phyloP scores from a whole-genome alignment of 768 basidiomycete species.

The Rhodotorula kratochvilovae region DNA sequence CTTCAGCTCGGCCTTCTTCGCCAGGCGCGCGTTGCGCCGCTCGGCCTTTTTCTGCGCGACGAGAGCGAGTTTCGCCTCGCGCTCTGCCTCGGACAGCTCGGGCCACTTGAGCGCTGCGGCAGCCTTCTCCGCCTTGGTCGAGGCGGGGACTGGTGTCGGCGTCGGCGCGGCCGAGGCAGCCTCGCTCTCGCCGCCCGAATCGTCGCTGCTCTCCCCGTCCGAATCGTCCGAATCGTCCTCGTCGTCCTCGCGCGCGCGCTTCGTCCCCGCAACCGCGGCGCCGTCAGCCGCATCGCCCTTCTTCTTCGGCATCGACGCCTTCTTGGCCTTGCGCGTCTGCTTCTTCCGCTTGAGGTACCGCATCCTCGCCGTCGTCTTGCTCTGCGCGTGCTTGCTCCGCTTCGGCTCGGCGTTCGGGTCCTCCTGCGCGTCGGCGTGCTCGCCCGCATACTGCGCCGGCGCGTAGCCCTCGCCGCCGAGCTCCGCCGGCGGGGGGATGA shows the following conservation, averaged over 20 bases:
- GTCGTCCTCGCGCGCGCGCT: slow-evolving; percentile 41
- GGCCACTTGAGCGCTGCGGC: slow-evolving; percentile 23
- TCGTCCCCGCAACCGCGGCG: slow-evolving; percentile 16
- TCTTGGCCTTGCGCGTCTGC: slow-evolving; percentile 52
- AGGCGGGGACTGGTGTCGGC: neutral
- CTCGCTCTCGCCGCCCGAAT: neutral
- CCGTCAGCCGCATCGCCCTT: slow-evolving; percentile 43
- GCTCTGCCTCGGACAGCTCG: slow-evolving; percentile 33
- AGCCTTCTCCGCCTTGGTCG: neutral
- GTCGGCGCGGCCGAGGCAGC: neutral
- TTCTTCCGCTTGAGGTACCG: slow-evolving; percentile 71
- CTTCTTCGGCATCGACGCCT: slow-evolving; percentile 42
- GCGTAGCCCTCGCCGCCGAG: neutral
- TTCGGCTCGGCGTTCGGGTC: neutral
- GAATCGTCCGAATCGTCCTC: slow-evolving; percentile 27
- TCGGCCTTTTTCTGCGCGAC: slow-evolving; percentile 35
- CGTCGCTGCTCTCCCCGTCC: slow-evolving; percentile 36
- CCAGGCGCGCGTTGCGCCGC: slow-evolving; percentile 28
- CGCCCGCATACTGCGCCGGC: neutral
- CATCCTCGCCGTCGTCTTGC: slow-evolving; percentile 67
- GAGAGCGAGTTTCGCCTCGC: slow-evolving; percentile 20
- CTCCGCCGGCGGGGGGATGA: neutral
- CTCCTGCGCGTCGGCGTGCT: neutral
- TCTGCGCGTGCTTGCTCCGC: slow-evolving; percentile 46
- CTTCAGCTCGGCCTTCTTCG: slow-evolving; percentile 39